These are phyloP conservation scores for Colletotrichum sidae DNA, from an alignment of 2,329 filamentous ascomycete species.

Conservation along the genomic window DNA sequence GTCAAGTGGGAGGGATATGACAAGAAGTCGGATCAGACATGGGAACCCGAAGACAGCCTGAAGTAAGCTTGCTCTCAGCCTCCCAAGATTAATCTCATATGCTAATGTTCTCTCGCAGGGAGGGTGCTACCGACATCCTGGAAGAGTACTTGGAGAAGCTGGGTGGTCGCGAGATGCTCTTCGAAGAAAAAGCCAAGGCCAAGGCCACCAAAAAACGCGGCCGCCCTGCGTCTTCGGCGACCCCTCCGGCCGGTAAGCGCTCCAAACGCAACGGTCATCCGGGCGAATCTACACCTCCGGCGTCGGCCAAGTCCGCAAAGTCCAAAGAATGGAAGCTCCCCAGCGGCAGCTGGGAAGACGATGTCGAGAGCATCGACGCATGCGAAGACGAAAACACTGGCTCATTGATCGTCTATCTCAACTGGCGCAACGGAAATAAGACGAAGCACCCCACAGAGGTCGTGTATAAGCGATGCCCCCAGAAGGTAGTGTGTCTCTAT, in stretches of 20 bases:
- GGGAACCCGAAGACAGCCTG: slow-evolving; percentile 82
- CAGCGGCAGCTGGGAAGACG: slow-evolving; percentile 80
- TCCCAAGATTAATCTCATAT: neutral
- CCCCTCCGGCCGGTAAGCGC: slow-evolving; percentile 57
- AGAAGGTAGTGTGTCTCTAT: slow-evolving; percentile 66
- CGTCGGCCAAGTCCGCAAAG: slow-evolving; percentile 51
- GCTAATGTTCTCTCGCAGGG: slow-evolving; percentile 50
- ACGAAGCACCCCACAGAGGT: slow-evolving; percentile 77
- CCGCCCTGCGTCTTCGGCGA: slow-evolving; percentile 54
- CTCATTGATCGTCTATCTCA: slow-evolving; percentile 74
- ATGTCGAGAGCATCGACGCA: slow-evolving; percentile 77
- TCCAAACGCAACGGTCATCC: slow-evolving; percentile 63
- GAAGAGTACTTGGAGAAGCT: slow-evolving; percentile 71
- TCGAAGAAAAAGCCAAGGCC: slow-evolving; percentile 62
- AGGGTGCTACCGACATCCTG: slow-evolving; percentile 70
- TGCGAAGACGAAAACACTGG: slow-evolving; percentile 73
- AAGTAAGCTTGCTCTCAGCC: slow-evolving; percentile 51
- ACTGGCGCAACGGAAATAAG: slow-evolving; percentile 80
- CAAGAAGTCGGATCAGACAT: slow-evolving; percentile 76
- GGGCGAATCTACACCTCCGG: slow-evolving; percentile 59
- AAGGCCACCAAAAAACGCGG: slow-evolving; percentile 69
- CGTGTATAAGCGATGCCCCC: slow-evolving; percentile 81
- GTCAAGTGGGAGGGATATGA: slow-evolving; percentile 88
- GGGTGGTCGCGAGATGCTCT: slow-evolving; percentile 71
- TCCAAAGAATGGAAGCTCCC: slow-evolving; percentile 72